Conservation (phyloP, 768 basidiomycete species). For the Kwoniella pini region DNA sequence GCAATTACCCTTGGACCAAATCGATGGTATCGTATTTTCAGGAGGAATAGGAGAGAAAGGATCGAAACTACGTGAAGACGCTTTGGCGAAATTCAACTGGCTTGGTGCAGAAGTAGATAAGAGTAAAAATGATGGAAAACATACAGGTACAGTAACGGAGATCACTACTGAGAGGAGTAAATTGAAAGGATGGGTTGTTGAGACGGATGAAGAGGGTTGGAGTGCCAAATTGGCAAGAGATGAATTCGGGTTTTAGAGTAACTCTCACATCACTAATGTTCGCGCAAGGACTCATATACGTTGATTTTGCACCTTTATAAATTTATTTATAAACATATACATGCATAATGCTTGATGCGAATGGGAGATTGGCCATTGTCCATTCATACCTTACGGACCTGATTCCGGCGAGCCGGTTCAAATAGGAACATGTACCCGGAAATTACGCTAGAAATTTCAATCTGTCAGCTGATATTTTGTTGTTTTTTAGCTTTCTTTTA, state of each 20-base stretch:
- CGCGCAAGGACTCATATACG: too few species aligned
- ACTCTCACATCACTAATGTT: too few species aligned
- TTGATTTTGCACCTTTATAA: too few species aligned
- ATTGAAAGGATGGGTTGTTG: constrained; percentile 54
- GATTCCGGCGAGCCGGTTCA: too few species aligned
- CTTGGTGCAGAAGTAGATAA: constrained; percentile 66
- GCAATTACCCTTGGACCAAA: constrained; percentile 53
- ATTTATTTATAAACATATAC: too few species aligned
- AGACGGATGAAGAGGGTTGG: constrained; percentile 57
- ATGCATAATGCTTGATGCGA: neutral
- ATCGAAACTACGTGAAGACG: constrained; percentile 63
- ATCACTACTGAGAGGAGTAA: constrained; percentile 49
- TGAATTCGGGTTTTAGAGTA: constrained; percentile 43
- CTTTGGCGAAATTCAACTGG: constrained; percentile 62
- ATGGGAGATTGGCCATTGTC: too few species aligned
- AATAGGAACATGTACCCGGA: too few species aligned
- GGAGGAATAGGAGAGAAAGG: constrained; percentile 86
- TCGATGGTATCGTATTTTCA: constrained; percentile 80
- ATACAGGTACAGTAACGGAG: constrained; percentile 35
- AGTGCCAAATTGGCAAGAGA: constrained; percentile 39
- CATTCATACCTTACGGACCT: too few species aligned
- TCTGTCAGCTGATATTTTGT: too few species aligned
- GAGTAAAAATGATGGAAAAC: constrained; percentile 58
- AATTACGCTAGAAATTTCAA: too few species aligned
- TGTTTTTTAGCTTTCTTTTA: too few species aligned